A percentile compares a stretch with the other conserved stretches of the same genome.
These are phyloP conservation scores for Aspergillus tanneri DNA, from an alignment of 2,329 filamentous ascomycete species.

Conservation along the genomic window DNA sequence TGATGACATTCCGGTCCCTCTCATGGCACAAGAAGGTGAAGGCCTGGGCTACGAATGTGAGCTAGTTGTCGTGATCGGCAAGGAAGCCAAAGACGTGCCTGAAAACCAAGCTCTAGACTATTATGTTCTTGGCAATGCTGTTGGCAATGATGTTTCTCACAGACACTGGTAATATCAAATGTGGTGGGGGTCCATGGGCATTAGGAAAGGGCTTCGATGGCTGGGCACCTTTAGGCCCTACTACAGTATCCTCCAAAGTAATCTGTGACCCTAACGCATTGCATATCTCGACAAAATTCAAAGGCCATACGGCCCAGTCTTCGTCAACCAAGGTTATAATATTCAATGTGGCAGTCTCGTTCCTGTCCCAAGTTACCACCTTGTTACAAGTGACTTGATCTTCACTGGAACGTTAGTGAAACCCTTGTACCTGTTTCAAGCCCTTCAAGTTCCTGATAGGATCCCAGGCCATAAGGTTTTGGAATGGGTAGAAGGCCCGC, in stretches of 20 bases:
- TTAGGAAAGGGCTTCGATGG: constrained; percentile 73
- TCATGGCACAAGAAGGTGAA: constrained; percentile 63
- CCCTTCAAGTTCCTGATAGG: constrained; percentile 24
- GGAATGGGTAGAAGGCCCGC: constrained; percentile 67
- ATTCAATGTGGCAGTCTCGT: constrained; percentile 50
- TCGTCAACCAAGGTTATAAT: constrained; percentile 51
- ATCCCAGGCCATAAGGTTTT: constrained; percentile 62
- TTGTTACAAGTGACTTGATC: constrained; percentile 42
- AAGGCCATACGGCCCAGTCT: constrained; percentile 51
- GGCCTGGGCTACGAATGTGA: constrained; percentile 80
- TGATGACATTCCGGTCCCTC: constrained; percentile 65
- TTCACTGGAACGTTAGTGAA: constrained; percentile 47
- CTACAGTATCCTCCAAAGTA: constrained; percentile 60
- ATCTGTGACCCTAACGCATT: constrained; percentile 44
- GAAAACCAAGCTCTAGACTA: constrained; percentile 67
- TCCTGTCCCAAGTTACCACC: constrained; percentile 47
- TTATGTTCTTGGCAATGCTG: constrained; percentile 71
- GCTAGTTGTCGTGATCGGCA: constrained; percentile 70
- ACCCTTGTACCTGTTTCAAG: not conserved
- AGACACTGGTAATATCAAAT: constrained; percentile 72
- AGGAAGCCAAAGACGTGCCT: constrained; percentile 62
- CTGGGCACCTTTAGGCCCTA: constrained; percentile 72
- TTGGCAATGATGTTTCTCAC: constrained; percentile 78
- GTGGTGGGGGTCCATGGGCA: constrained; percentile 68
- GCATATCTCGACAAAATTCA: constrained; percentile 48